Evolutionary conservation across 2,329 filamentous ascomycete species (phyloP).

Genomic region (Apiospora phragmitis): DNA sequence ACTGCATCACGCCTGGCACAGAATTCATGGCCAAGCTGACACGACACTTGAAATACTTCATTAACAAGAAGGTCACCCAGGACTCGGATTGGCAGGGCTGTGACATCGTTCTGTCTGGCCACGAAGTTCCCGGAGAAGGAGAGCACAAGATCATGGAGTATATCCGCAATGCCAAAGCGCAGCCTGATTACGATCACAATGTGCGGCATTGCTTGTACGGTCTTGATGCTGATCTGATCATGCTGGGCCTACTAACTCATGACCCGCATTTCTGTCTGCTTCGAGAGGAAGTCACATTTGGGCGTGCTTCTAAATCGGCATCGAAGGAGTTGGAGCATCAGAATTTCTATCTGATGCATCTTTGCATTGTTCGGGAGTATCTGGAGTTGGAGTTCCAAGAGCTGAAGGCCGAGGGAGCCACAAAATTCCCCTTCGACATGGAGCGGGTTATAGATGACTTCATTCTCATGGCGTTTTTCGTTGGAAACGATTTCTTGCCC

Average conservation of each 20-base stretch:
- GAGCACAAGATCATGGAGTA: constrained; percentile 99
- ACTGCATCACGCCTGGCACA: constrained; percentile 96
- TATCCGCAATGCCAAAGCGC: constrained; percentile 94
- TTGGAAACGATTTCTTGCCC: constrained; percentile 98
- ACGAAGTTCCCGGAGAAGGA: constrained; percentile 96
- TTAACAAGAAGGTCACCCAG: constrained; percentile 98
- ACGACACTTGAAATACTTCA: constrained; percentile 92
- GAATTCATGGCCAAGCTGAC: constrained; percentile 98
- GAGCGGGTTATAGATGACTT: constrained; percentile 98
- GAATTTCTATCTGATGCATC: constrained; percentile 96
- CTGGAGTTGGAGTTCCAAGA: constrained; percentile 96
- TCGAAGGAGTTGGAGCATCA: constrained; percentile 97
- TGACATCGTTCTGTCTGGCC: constrained; percentile 92
- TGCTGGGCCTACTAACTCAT: constrained; percentile 95
- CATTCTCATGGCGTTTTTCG: constrained; percentile 99
- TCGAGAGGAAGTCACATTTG: constrained; percentile 97
- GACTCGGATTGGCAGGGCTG: constrained; percentile 97
- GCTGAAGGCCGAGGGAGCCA: constrained; percentile 69
- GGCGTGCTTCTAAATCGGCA: constrained; percentile 81
- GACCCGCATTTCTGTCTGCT: constrained; percentile 98
- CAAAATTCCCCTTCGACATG: constrained; percentile 84
- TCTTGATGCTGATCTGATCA: constrained; percentile 95
- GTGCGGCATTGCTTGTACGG: constrained; percentile 96
- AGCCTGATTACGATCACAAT: constrained; percentile 89
- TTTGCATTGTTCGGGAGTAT: constrained; percentile 97